These are phyloP conservation scores for Mortierella sp. DNA, from an alignment of 371 early-diverging fungal genomes.

Conservation along the genomic window DNA sequence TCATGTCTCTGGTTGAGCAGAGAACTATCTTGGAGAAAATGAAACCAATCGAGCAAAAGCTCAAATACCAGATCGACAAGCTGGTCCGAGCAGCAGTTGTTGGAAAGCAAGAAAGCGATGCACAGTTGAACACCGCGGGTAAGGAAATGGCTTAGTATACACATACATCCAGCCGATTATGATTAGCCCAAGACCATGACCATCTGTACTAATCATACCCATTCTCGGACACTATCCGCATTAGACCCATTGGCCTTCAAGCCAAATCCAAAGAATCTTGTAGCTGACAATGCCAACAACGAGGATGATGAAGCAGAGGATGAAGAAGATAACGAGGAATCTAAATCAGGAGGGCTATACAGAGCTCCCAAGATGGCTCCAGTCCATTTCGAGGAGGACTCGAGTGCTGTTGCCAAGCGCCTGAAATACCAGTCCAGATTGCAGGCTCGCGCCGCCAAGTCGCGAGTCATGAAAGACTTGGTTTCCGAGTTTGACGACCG, in stretches of 20 bases:
- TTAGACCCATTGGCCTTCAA: slow-evolving; percentile 84
- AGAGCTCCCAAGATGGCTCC: slow-evolving; percentile 91
- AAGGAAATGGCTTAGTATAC: neutral
- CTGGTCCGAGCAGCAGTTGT: slow-evolving; percentile 81
- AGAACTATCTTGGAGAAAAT: slow-evolving; percentile 91
- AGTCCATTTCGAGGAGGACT: slow-evolving; percentile 84
- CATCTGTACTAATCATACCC: too few species aligned
- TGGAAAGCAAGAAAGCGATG: slow-evolving; percentile 51
- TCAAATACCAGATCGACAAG: slow-evolving; percentile 97
- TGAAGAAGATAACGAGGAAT: slow-evolving; percentile 14
- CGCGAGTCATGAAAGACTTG: slow-evolving; percentile 90
- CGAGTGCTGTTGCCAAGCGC: slow-evolving; percentile 59
- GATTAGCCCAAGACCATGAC: too few species aligned
- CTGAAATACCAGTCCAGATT: slow-evolving; percentile 73
- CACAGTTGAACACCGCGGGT: slow-evolving; percentile 25
- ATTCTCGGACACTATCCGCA: neutral
- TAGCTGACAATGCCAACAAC: slow-evolving; percentile 57
- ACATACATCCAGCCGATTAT: neutral
- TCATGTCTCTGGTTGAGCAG: slow-evolving; percentile 79
- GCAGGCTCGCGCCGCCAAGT: slow-evolving; percentile 80
- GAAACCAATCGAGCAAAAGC: slow-evolving; percentile 91
- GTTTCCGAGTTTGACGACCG: slow-evolving; percentile 85
- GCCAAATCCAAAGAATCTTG: slow-evolving; percentile 85
- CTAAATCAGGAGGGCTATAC: slow-evolving; percentile 64
- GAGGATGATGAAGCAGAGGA: slow-evolving; percentile 53